Conservation (phyloP, 768 basidiomycete genomes). For the Amanita polypyramis region DNA sequence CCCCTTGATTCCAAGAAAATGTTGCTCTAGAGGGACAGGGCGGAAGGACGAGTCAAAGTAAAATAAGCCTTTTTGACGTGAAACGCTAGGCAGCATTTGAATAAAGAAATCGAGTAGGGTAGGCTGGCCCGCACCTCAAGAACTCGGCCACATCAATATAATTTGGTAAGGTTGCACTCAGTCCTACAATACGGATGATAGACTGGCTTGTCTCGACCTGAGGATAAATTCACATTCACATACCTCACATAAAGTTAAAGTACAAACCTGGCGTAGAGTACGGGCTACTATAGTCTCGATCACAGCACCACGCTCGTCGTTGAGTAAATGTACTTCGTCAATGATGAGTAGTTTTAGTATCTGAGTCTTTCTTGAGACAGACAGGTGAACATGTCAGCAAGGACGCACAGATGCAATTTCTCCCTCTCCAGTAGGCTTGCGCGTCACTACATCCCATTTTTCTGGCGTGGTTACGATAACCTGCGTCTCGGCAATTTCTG, state of each 20-base stretch:
- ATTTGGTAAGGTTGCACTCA: conserved; percentile 95
- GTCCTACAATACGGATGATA: conserved; percentile 89
- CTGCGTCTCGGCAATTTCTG: conserved; percentile 90
- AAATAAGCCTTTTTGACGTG: conserved; percentile 79
- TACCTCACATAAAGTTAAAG: not conserved
- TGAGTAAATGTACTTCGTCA: conserved; percentile 93
- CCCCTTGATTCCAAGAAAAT: conserved; percentile 89
- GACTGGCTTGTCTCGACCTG: conserved; percentile 96
- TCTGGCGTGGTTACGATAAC: conserved; percentile 98
- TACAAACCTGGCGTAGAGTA: conserved; percentile 71
- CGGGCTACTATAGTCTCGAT: conserved; percentile 97
- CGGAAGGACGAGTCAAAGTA: conserved; percentile 98
- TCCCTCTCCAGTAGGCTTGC: conserved; percentile 94
- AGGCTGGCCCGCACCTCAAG: conserved; percentile 45
- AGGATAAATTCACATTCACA: not conserved
- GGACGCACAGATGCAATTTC: conserved; percentile 79
- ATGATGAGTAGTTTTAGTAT: conserved; percentile 91
- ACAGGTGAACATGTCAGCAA: not conserved
- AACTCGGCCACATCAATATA: conserved; percentile 96
- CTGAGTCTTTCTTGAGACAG: conserved; percentile 27
- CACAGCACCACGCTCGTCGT: conserved; percentile 96
- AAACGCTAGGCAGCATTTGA: conserved; percentile 46
- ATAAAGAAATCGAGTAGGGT: not conserved
- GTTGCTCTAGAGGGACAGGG: conserved; percentile 93
- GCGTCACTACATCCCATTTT: conserved; percentile 99